These are phyloP conservation scores for Omphalotus guepiniiformis DNA, from an alignment of 768 basidiomycete species.

Conservation along the genomic window DNA sequence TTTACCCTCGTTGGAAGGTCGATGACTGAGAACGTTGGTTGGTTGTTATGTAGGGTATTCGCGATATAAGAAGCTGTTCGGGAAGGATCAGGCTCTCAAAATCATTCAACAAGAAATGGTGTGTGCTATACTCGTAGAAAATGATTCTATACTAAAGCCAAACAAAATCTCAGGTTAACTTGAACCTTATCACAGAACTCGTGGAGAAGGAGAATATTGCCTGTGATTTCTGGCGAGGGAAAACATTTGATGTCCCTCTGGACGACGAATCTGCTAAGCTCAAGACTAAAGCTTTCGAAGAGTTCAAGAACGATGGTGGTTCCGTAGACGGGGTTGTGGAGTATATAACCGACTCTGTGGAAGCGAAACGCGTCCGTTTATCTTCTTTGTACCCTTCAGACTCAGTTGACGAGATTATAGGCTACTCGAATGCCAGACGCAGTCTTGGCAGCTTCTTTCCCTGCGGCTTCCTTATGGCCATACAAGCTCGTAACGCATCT, in stretches of 20 bases:
- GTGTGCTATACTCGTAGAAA: neutral
- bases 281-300: constrained; percentile 6
- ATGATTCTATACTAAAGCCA: too few relatives aligned
- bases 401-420: constrained; percentile 1
- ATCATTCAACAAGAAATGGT: constrained; percentile 14
- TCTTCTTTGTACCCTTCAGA: neutral
- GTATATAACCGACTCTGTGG: constrained; percentile 14
- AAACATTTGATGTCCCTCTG: constrained; percentile 18
- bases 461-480: constrained; percentile 15
- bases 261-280: constrained; percentile 11
- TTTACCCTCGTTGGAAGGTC: neutral
- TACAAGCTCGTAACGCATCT: constrained; percentile 15
- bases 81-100: constrained; percentile 33
- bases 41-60: constrained; percentile 37
- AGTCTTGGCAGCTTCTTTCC: constrained; percentile 28
- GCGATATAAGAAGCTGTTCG: constrained; percentile 32
- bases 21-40: neutral
- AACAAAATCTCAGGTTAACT: constrained; percentile 13
- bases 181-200: constrained; percentile 11
- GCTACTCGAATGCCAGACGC: constrained; percentile 28
- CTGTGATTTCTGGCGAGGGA: constrained; percentile 21
- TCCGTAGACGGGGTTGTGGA: constrained; percentile 14
- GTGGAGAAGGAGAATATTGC: constrained; percentile 15
- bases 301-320: constrained; percentile 17
- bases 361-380: constrained; percentile 11